These are phyloP conservation scores for Leccinum subgranulosum DNA, from an alignment of 768 basidiomycete genomes.

Conservation along the genomic window DNA sequence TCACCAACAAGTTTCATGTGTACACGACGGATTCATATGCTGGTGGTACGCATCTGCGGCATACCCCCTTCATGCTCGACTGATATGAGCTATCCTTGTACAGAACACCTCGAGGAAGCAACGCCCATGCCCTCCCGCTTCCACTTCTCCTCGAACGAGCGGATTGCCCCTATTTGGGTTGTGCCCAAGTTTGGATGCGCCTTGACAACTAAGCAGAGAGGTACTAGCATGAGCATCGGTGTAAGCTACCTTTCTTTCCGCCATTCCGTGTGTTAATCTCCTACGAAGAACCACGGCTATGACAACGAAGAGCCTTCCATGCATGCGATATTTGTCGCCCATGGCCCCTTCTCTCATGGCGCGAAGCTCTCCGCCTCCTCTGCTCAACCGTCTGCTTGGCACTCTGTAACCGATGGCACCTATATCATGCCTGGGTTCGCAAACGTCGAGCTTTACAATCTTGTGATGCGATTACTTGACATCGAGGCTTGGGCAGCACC, in stretches of 20 bases:
- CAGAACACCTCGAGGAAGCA: slow-evolving; percentile 14
- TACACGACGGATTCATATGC: slow-evolving; percentile 24
- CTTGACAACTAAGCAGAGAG: slow-evolving; percentile 63
- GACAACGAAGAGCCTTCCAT: slow-evolving; percentile 76
- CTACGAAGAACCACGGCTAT: slow-evolving; percentile 79
- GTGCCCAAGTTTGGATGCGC: slow-evolving; percentile 81
- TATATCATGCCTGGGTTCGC: slow-evolving; percentile 81
- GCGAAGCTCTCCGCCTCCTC: slow-evolving; percentile 47
- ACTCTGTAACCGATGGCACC: slow-evolving; percentile 50
- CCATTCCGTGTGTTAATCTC: not conserved
- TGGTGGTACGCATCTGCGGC: slow-evolving; percentile 11
- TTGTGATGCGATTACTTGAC: slow-evolving; percentile 72
- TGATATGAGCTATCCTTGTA: not conserved
- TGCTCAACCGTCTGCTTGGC: slow-evolving; percentile 41
- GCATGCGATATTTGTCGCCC: slow-evolving; percentile 89
- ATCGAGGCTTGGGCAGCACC: slow-evolving; percentile 52
- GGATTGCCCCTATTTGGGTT: slow-evolving; percentile 88
- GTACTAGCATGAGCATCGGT: slow-evolving; percentile 69
- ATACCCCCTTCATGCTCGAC: not conserved
- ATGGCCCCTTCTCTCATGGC: slow-evolving; percentile 79
- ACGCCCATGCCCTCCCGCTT: slow-evolving; percentile 68
- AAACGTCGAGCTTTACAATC: slow-evolving; percentile 84
- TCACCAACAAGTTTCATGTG: slow-evolving; percentile 65
- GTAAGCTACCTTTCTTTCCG: slow-evolving; percentile 42
- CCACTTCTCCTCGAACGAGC: slow-evolving; percentile 67